These are phyloP conservation scores for Vitis rupestris DNA, from an alignment of 164 flowering plant species.

Conservation along the genomic window DNA sequence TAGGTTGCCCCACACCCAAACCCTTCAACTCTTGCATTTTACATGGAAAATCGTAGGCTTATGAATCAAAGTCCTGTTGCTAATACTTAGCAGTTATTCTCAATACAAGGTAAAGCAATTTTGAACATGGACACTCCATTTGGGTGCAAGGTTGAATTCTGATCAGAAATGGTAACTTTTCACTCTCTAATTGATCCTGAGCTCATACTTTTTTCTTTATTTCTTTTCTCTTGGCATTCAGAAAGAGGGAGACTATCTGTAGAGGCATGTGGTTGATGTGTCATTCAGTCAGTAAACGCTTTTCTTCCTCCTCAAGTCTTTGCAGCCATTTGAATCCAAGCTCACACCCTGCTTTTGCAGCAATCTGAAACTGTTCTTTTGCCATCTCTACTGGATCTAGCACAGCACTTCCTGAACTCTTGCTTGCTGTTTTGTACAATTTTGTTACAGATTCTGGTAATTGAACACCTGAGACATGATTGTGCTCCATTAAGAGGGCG, in stretches of 20 bases:
- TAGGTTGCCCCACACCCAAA: too few relatives aligned
- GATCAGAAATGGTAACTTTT: too few relatives aligned
- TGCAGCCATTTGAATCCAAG: conserved; percentile 85
- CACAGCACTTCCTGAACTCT: conserved; percentile 13
- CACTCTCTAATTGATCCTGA: not conserved
- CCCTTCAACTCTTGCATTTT: too few relatives aligned
- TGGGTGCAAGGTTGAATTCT: too few relatives aligned
- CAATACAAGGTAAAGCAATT: too few relatives aligned
- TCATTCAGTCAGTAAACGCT: conserved; percentile 21
- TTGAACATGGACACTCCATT: too few relatives aligned
- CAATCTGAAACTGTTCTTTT: conserved; percentile 64
- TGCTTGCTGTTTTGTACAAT: conserved; percentile 28
- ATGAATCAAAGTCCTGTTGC: too few relatives aligned
- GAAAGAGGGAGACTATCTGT: not conserved
- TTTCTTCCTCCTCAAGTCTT: conserved; percentile 67
- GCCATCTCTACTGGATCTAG: conserved; percentile 58
- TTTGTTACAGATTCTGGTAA: conserved; percentile 71
- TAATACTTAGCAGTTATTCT: too few relatives aligned
- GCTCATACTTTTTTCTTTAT: not conserved
- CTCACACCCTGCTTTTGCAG: conserved; percentile 80
- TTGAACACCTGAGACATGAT: conserved; percentile 49
- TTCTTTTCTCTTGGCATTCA: not conserved
- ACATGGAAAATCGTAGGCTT: too few relatives aligned
- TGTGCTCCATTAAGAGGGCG: not conserved
- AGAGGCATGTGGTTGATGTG: not conserved